Conservation (phyloP, 441 rosid genomes). For the Geranium incanum region DNA sequence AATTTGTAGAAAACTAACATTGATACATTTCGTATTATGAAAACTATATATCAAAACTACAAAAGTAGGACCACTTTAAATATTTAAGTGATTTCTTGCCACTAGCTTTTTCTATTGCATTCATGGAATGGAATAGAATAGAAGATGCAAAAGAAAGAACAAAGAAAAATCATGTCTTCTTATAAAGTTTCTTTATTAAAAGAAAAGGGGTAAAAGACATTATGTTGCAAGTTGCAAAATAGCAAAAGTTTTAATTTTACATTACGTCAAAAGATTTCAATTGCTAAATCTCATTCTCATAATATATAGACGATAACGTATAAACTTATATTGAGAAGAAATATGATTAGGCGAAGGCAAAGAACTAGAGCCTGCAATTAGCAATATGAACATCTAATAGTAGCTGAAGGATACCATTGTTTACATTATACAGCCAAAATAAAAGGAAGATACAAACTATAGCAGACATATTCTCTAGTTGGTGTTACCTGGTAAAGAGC, state of each 20-base stretch:
- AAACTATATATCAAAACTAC: background rate
- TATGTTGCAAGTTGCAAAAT: background rate
- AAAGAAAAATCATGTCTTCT: background rate
- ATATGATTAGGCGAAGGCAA: background rate
- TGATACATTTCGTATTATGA: background rate
- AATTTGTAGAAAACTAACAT: background rate
- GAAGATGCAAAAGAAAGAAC: background rate
- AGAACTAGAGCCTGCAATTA: background rate
- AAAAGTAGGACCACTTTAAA: background rate
- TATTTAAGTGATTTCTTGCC: background rate
- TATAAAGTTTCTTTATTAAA: background rate
- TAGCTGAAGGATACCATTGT: background rate
- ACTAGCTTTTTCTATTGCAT: background rate
- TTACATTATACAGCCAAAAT: background rate
- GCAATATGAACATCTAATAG: background rate
- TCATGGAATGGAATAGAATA: background rate
- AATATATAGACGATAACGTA: background rate
- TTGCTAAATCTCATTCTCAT: background rate
- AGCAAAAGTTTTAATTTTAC: too few relatives aligned
- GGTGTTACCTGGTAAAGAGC: conserved; percentile 82
- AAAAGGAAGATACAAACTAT: conserved; percentile 7
- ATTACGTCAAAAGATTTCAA: background rate
- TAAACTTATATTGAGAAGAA: background rate
- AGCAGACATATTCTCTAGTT: background rate
- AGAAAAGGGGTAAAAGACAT: background rate